Percentiles rank a stretch among this genome's conserved stretches.
Conservation (phyloP, 352 stramenopile genomes). For the Phytophthora meadii region DNA sequence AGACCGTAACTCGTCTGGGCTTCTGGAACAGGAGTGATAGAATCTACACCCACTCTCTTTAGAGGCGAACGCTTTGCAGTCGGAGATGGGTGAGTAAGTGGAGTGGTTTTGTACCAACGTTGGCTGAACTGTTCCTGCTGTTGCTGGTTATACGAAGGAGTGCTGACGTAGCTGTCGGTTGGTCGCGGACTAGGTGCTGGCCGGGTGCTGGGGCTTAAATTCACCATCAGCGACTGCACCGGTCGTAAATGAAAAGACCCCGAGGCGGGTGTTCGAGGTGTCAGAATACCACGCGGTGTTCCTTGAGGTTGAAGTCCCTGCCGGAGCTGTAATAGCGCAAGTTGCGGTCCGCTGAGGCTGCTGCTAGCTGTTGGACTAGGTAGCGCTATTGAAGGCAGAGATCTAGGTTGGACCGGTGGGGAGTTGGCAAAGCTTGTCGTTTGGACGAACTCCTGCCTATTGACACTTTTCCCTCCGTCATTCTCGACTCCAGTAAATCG, state of each 20-base stretch:
- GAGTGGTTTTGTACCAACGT: conserved; percentile 30
- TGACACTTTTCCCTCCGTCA: conserved; percentile 14
- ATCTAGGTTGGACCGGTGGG: conserved; percentile 21
- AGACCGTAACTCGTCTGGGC: conserved; percentile 9
- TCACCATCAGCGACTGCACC: conserved; percentile 50
- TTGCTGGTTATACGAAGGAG: conserved; percentile 36
- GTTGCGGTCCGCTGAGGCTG: conserved; percentile 30
- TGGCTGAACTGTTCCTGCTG: conserved; percentile 31
- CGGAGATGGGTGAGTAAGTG: conserved; percentile 30
- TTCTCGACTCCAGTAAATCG: conserved; percentile 29
- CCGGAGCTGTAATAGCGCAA: conserved; percentile 40
- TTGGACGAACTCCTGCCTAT: conserved; percentile 18
- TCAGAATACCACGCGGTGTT: conserved; percentile 35
- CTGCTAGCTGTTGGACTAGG: conserved; percentile 34
- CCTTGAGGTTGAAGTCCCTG: conserved; percentile 30
- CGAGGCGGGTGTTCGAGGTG: conserved; percentile 36
- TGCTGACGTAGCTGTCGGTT: conserved; percentile 29
- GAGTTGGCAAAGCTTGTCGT: conserved; percentile 11
- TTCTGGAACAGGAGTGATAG: conserved; percentile 18
- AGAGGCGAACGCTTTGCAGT: conserved; percentile 27
- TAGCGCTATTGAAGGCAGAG: conserved; percentile 32
- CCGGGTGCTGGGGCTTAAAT: conserved; percentile 35
- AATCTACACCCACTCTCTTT: conserved; percentile 38
- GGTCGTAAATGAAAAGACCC: conserved; percentile 55
- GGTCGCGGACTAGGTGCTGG: conserved; percentile 35